Evolutionary conservation across 2,329 filamentous ascomycete genomes (phyloP).

Genomic region (Pseudogymnoascus sp.): DNA sequence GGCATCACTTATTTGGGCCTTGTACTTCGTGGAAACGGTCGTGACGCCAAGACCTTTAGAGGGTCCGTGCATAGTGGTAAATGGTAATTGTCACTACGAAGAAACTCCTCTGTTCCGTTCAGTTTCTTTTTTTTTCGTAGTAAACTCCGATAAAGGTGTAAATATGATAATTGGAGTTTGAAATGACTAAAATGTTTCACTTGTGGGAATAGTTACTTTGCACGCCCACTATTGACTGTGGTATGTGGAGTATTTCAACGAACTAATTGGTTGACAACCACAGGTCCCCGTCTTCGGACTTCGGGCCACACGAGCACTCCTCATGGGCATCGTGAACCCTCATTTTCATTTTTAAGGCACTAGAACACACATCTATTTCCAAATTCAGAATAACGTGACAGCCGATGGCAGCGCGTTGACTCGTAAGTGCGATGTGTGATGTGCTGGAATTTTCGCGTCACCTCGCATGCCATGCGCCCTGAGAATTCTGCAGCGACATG

Average conservation of each 20-base stretch:
- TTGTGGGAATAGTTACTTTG: background rate
- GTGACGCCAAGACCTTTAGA: background rate
- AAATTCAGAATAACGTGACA: background rate
- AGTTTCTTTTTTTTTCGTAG: background rate
- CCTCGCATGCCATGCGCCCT: conserved; percentile 7
- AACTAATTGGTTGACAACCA: background rate
- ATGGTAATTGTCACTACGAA: background rate
- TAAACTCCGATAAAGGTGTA: background rate
- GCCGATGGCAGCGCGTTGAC: background rate
- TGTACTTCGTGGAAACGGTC: background rate
- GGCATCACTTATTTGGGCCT: background rate
- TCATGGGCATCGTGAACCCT: background rate
- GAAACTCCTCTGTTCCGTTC: background rate
- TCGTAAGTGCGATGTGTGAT: background rate
- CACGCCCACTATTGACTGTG: background rate
- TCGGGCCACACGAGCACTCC: background rate
- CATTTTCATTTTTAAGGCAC: background rate
- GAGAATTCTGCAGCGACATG: conserved; percentile 6
- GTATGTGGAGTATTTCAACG: background rate
- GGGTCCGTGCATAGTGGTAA: background rate
- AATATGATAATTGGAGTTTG: conserved; percentile 6
- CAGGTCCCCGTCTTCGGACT: background rate
- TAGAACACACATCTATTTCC: background rate
- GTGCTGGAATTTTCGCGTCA: conserved; percentile 6
- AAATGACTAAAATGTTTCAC: background rate